A percentile compares a stretch with the other conserved stretches of the same genome.
Evolutionary conservation across 371 early-diverging fungal species (phyloP).

Genomic region (Dentiscutata heterogama): DNA sequence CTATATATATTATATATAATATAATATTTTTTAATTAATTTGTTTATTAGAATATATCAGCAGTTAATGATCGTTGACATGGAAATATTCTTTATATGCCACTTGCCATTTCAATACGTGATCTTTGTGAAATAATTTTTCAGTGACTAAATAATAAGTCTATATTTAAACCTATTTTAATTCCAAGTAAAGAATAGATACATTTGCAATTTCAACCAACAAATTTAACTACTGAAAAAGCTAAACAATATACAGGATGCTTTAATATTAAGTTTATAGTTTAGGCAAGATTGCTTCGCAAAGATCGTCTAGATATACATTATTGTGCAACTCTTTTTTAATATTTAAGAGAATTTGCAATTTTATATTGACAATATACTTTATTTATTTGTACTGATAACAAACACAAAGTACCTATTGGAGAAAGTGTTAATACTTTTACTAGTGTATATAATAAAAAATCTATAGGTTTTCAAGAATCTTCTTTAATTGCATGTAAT

Average conservation of each 20-base stretch:
- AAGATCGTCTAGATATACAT: background rate
- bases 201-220: background rate
- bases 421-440: background rate
- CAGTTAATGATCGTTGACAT: slow-evolving; percentile 7
- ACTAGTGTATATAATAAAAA: background rate
- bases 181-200: background rate
- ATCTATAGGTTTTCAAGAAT: background rate
- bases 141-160: background rate
- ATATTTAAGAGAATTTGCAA: background rate
- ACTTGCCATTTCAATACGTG: background rate
- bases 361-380: background rate
- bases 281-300: background rate
- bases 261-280: background rate
- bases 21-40: slow-evolving; percentile 2
- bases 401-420: slow-evolving; percentile 9
- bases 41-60: background rate
- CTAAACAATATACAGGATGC: background rate
- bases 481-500: background rate
- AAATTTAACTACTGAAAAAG: background rate
- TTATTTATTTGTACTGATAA: background rate
- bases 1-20: background rate
- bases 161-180: background rate
- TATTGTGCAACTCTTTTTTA: background rate
- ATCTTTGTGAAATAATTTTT: background rate
- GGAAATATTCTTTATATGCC: background rate